phyloP scores from a whole-genome alignment of 2,329 filamentous ascomycete genomes.

The Leptosphaerulina australis region DNA sequence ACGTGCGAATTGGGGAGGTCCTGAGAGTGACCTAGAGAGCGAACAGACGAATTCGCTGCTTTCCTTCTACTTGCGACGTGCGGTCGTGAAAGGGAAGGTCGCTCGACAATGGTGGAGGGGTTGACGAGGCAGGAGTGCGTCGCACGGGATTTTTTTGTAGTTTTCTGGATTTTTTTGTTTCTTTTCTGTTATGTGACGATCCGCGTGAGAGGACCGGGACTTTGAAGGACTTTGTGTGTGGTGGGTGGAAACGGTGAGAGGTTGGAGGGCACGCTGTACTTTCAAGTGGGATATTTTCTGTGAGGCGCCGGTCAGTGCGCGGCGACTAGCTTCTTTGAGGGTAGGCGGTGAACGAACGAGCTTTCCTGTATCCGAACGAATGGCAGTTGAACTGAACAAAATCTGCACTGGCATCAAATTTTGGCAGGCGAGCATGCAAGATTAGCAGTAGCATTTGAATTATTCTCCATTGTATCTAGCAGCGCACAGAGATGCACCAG shows the following conservation, averaged over 20 bases:
- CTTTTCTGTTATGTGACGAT: conserved; percentile 47
- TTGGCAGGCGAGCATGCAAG: not conserved
- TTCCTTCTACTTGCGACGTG: conserved; percentile 24
- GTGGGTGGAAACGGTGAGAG: conserved; percentile 19
- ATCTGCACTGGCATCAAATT: conserved; percentile 9
- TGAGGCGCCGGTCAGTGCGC: conserved; percentile 19
- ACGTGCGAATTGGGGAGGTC: conserved; percentile 28
- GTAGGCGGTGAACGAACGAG: conserved; percentile 22
- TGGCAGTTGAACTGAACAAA: conserved; percentile 11
- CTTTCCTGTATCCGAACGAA: conserved; percentile 16
- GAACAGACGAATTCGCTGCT: conserved; percentile 30
- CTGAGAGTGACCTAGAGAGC: conserved; percentile 26
- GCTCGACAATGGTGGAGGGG: conserved; percentile 29
- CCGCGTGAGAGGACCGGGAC: conserved; percentile 41
- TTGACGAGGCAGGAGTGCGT: conserved; percentile 35
- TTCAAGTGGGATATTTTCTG: conserved; percentile 23
- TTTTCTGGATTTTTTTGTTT: conserved; percentile 50
- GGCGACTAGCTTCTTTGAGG: conserved; percentile 21
- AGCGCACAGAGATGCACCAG: conserved; percentile 3
- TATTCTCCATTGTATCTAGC: not conserved
- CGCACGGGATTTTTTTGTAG: conserved; percentile 42
- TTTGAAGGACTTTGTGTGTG: conserved; percentile 36
- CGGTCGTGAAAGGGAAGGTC: conserved; percentile 18
- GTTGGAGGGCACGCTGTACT: conserved; percentile 15
- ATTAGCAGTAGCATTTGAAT: not conserved